A percentile compares a stretch with the other conserved stretches of the same genome.
Conservation (phyloP, 2,329 filamentous ascomycete species). For the Coniochaeta sp. region DNA sequence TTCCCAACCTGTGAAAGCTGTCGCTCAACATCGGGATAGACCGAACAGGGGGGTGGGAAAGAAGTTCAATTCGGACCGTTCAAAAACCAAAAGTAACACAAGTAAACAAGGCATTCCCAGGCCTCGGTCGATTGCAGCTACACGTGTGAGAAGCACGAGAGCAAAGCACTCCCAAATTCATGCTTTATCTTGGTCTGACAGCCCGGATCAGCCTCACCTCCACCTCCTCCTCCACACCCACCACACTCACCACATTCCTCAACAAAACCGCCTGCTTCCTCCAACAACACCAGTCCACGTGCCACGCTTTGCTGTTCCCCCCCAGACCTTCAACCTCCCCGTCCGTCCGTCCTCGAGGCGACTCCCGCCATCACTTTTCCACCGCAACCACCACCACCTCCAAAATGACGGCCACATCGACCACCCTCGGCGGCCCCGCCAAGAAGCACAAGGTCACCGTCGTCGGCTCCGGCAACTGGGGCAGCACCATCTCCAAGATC, state of each 20-base stretch:
- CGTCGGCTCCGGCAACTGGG: conserved; percentile 96
- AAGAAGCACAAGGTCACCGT: conserved; percentile 91
- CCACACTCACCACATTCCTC: not conserved
- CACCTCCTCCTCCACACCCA: not conserved
- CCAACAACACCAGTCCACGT: not conserved
- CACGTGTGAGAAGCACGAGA: too few relatives aligned
- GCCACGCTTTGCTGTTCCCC: not conserved
- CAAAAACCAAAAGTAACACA: not conserved
- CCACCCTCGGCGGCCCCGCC: conserved; percentile 38
- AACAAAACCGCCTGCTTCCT: not conserved
- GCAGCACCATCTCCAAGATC: conserved; percentile 95
- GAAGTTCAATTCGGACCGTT: not conserved
- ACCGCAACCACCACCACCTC: conserved; percentile 6
- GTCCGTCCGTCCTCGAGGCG: not conserved
- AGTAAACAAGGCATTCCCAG: not conserved
- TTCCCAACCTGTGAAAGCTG: not conserved
- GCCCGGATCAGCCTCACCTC: conserved; percentile 1
- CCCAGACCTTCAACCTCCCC: not conserved
- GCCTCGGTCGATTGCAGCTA: not conserved
- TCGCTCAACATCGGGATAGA: not conserved
- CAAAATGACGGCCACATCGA: conserved; percentile 17
- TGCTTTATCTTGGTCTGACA: not conserved
- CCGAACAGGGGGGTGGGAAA: not conserved
- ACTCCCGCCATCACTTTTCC: not conserved
- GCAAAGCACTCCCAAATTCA: not conserved